Percentiles rank a stretch among this genome's conserved stretches.
These are phyloP conservation scores for Paraconiothyrium brasiliense DNA, from an alignment of 2,329 filamentous ascomycete species.

Conservation along the genomic window DNA sequence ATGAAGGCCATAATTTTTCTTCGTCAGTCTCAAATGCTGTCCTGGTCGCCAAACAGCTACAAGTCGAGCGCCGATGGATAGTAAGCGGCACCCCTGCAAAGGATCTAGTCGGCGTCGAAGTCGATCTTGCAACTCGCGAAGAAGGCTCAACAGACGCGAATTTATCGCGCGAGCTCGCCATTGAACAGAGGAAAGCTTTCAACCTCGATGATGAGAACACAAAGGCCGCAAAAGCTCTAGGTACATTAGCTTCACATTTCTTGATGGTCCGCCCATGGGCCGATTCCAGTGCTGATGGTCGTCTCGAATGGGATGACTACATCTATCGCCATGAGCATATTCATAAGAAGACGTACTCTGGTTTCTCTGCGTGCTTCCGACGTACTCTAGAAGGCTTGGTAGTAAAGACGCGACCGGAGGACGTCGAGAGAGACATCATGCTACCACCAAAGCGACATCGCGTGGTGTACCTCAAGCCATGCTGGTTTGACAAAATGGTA, in stretches of 20 bases:
- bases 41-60: slow-evolving; percentile 63
- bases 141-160: slow-evolving; percentile 40
- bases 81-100: slow-evolving; percentile 90
- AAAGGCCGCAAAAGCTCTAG: slow-evolving; percentile 68
- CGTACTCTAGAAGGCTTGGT: slow-evolving; percentile 80
- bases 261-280: slow-evolving; percentile 82
- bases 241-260: slow-evolving; percentile 72
- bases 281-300: slow-evolving; percentile 66
- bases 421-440: slow-evolving; percentile 70
- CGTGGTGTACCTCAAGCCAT: slow-evolving; percentile 78
- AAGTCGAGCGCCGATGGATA: slow-evolving; percentile 81
- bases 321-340: slow-evolving; percentile 63
- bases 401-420: slow-evolving; percentile 78
- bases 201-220: slow-evolving; percentile 46
- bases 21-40: slow-evolving; percentile 70
- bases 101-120: slow-evolving; percentile 79
- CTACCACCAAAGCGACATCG: slow-evolving; percentile 79
- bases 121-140: slow-evolving; percentile 58
- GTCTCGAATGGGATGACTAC: slow-evolving; percentile 78
- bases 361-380: slow-evolving; percentile 67
- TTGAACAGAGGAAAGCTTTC: slow-evolving; percentile 55
- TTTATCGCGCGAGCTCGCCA: slow-evolving; percentile 38
- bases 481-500: slow-evolving; percentile 75
- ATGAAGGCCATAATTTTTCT: slow-evolving; percentile 89
- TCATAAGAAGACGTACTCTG: slow-evolving; percentile 65